Conservation (phyloP, 2,329 filamentous ascomycete species). For the Aspergillus quadricinctus region DNA sequence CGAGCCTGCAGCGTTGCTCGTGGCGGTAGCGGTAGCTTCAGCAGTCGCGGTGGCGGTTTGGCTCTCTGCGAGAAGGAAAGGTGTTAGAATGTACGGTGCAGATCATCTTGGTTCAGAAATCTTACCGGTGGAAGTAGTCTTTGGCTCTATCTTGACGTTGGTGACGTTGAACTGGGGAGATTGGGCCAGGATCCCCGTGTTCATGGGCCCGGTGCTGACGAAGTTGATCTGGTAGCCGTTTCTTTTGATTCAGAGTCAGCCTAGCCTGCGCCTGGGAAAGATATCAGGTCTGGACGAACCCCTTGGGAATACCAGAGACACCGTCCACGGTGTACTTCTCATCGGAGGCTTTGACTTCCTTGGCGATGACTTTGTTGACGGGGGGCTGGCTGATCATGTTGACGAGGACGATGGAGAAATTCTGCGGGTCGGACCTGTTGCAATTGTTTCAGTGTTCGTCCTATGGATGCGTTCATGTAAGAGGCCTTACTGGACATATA, state of each 20-base stretch:
- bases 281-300: conserved; percentile 12
- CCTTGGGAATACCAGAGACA: conserved; percentile 19
- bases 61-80: conserved; percentile 1
- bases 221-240: conserved; percentile 40
- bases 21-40: conserved; percentile 17
- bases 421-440: conserved; percentile 34
- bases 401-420: conserved; percentile 39
- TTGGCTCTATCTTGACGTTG: conserved; percentile 21
- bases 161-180: conserved; percentile 26
- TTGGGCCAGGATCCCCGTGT: conserved; percentile 41
- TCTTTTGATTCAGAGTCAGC: conserved; percentile 13
- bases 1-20: conserved; percentile 22
- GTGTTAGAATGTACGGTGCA: conserved; percentile 10
- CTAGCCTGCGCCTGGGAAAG: conserved; percentile 1
- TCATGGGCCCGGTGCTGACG: conserved; percentile 27
- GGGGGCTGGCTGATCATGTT: conserved; percentile 35
- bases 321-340: conserved; percentile 33
- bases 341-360: conserved; percentile 33
- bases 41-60: neutral
- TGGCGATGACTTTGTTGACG: conserved; percentile 29
- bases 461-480: neutral
- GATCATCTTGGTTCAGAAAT: conserved; percentile 4
- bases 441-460: neutral
- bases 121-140: conserved; percentile 15
- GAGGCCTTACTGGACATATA: conserved; percentile 27